Base-by-base conservation (phyloP, 164 flowering plant genomes). In the Houttuynia cordata region DNA sequence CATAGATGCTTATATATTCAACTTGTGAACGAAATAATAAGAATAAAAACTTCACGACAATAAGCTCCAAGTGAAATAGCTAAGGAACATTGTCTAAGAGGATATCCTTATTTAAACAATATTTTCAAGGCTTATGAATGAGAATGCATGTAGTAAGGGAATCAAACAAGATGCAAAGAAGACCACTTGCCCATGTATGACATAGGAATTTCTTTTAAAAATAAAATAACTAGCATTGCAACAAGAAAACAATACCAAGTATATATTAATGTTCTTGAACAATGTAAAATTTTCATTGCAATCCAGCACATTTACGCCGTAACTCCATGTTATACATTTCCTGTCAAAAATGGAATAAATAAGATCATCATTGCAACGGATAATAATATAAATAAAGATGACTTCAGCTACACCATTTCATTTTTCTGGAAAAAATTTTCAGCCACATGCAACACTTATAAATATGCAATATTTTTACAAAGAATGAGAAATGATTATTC, bases 241-340 rank as follows among this genome's bases (percentile, higher is more conserved):
- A 50, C 18, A 40, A 67, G 14, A 47, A 57, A 62, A 51, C 51
- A 39, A 25, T 66, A 76, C 79, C 76, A 53, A 39, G 61, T 14
- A 68, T 41, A 53, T 7, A n/a, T 45, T 53, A 59, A 57, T 41
- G 10, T 45, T 40, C 41, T 21, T 21, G 13, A 1, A 57, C 37
- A 59, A 65, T 62, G 45, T 34, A 60, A 60, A 37, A 45, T 41
- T 12, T 45, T 54, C 75, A 81, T 50, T 78, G 79, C 67, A 80
- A 63, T 56, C 87, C 84, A 20, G 92, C 82, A 68, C 74, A 71
- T 75, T 73, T 80, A 73, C 65, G 61, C 70, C 88, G 79, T 62
- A 91, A 69, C 73, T 75, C 79, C 69, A 73, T 74, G 68, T 83
- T 86, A 21, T 68, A 73, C 51, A 70, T 80, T 68, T 91, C 97